A percentile compares a stretch with the other conserved stretches of the same genome.
phyloP scores from a whole-genome alignment of 495 filamentous ascomycete species.

The Lophiotrema nucula region DNA sequence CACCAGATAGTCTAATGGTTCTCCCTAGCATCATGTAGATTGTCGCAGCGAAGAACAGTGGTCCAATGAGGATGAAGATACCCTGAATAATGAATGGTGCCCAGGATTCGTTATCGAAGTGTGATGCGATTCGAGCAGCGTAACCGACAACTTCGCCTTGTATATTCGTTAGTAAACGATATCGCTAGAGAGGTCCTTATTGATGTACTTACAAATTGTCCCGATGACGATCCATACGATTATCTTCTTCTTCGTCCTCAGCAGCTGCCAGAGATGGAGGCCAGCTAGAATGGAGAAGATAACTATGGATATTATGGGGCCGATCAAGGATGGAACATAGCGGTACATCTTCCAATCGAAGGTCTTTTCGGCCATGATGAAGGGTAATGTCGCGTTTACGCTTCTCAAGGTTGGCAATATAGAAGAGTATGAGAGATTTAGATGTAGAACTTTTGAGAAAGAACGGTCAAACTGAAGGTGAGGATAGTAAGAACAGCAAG shows the following conservation, averaged over 20 bases:
- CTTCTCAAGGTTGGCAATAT: too few species aligned
- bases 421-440: too few species aligned
- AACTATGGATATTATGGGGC: constrained; percentile 9
- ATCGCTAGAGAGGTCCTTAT: neutral
- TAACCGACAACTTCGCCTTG: constrained; percentile 29
- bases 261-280: constrained; percentile 19
- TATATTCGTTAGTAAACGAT: neutral
- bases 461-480: too few species aligned
- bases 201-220: constrained; percentile 6
- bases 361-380: constrained; percentile 7
- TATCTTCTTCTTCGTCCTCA: constrained; percentile 9
- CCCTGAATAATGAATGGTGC: constrained; percentile 38
- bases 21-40: constrained; percentile 45
- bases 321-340: constrained; percentile 16
- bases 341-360: constrained; percentile 26
- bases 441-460: too few species aligned
- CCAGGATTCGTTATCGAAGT: constrained; percentile 23
- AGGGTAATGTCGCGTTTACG: neutral
- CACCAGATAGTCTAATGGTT: constrained; percentile 30
- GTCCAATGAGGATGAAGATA: constrained; percentile 36
- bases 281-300: constrained; percentile 10
- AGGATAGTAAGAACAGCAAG: too few species aligned
- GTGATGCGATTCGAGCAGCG: constrained; percentile 19
- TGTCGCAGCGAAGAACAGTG: constrained; percentile 39
- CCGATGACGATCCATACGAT: constrained; percentile 18